Conservation (phyloP, 495 filamentous ascomycete species). For the Penicillium lividum region DNA sequence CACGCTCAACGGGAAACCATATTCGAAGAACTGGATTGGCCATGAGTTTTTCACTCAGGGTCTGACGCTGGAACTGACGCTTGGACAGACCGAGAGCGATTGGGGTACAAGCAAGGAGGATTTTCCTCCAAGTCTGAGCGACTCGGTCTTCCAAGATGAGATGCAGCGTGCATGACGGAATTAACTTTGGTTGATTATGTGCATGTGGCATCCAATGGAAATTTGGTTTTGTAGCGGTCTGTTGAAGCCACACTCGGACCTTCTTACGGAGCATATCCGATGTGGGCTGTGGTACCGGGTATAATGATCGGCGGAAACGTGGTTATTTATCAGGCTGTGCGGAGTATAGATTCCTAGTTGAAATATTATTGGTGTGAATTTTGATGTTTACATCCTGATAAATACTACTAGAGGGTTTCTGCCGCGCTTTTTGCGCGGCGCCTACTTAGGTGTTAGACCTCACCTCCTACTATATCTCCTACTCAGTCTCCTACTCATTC, state of each 20-base stretch:
- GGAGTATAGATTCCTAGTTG: not conserved
- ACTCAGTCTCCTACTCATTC: too few species aligned
- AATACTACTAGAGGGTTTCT: too few species aligned
- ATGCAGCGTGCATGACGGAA: conserved; percentile 7
- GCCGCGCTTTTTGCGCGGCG: too few species aligned
- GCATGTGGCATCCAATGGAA: conserved; percentile 7
- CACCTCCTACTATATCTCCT: too few species aligned
- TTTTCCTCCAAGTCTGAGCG: conserved; percentile 55
- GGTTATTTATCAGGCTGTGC: not conserved
- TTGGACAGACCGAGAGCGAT: conserved; percentile 63
- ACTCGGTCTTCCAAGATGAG: conserved; percentile 15
- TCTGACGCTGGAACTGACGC: conserved; percentile 63
- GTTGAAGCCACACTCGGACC: conserved; percentile 7
- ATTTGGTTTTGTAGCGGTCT: conserved; percentile 3
- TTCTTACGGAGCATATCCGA: conserved; percentile 15
- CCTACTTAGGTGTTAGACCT: too few species aligned
- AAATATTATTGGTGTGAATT: not conserved
- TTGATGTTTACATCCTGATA: not conserved
- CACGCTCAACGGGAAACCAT: conserved; percentile 64
- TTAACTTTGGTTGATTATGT: not conserved
- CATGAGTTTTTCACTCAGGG: conserved; percentile 76
- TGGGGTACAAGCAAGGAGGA: conserved; percentile 69
- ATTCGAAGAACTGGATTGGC: conserved; percentile 69
- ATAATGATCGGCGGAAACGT: not conserved
- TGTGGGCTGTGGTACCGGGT: conserved; percentile 8